A percentile compares a stretch with the other conserved stretches of the same genome.
These are phyloP conservation scores for Neurospora sp. DNA, from an alignment of 495 filamentous ascomycete species.

Conservation along the genomic window DNA sequence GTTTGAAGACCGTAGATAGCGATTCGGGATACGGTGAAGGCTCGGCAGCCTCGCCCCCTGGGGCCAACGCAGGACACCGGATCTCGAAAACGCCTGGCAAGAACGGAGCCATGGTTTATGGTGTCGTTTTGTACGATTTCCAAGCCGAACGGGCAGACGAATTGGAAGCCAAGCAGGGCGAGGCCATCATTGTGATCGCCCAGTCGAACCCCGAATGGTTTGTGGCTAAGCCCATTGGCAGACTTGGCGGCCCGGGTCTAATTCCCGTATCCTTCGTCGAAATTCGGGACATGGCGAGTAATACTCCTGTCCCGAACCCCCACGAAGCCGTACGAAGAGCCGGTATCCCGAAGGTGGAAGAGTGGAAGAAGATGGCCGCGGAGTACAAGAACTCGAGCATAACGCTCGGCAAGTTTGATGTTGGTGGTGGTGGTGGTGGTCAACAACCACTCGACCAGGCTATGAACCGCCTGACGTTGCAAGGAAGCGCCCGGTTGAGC, in stretches of 20 bases:
- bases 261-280: conserved; percentile 98
- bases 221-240: conserved; percentile 93
- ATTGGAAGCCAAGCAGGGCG: conserved; percentile 85
- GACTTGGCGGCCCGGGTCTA: conserved; percentile 84
- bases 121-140: conserved; percentile 95
- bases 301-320: conserved; percentile 70
- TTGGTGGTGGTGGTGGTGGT: conserved; percentile 25
- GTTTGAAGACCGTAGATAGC: conserved; percentile 40
- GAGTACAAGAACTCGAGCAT: conserved; percentile 99
- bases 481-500: conserved; percentile 33
- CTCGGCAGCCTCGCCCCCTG: conserved; percentile 21
- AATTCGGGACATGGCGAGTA: conserved; percentile 85
- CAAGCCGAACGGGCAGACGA: conserved; percentile 90
- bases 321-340: conserved; percentile 79
- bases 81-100: conserved; percentile 47
- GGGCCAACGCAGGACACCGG: conserved; percentile 28
- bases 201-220: conserved; percentile 99
- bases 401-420: conserved; percentile 81
- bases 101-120: conserved; percentile 85
- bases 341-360: conserved; percentile 93
- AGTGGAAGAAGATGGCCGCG: conserved; percentile 99
- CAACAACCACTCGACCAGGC: conserved; percentile 49
- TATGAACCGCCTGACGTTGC: conserved; percentile 73
- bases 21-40: conserved; percentile 77
- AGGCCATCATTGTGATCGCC: conserved; percentile 95